These are phyloP conservation scores for Nymphaea thermarum DNA, from an alignment of 164 flowering plant genomes.

Conservation along the genomic window DNA sequence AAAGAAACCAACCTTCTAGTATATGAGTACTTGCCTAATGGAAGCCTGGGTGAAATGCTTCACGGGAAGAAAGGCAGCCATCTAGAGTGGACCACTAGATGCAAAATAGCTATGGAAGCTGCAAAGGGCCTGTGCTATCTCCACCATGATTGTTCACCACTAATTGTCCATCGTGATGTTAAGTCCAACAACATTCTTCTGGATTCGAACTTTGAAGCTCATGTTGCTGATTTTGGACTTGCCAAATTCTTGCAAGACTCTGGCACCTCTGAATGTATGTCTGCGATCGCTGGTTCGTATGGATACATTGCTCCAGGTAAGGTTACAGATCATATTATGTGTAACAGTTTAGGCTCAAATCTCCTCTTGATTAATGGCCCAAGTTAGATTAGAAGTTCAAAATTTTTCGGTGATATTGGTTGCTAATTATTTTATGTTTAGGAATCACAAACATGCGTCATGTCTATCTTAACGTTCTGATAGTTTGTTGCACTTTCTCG, in stretches of 20 bases:
- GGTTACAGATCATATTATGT: not conserved
- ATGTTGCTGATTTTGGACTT: constrained; percentile 93
- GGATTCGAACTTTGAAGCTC: constrained; percentile 75
- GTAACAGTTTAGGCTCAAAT: no score
- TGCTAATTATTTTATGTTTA: no score
- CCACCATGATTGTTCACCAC: constrained; percentile 84
- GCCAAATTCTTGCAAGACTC: constrained; percentile 92
- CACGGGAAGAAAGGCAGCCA: constrained; percentile 95
- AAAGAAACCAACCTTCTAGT: constrained; percentile 86
- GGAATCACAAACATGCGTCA: not conserved
- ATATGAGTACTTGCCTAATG: constrained; percentile 92
- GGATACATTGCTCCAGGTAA: constrained; percentile 96
- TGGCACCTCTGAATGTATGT: constrained; percentile 68
- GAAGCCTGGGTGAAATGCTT: constrained; percentile 86
- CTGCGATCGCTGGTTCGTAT: constrained; percentile 92
- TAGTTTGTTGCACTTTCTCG: not conserved
- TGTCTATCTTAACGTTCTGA: not conserved
- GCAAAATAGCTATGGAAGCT: constrained; percentile 83
- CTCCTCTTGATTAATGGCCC: no score
- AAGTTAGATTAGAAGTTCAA: no score
- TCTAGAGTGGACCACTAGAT: constrained; percentile 80
- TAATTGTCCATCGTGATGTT: constrained; percentile 82
- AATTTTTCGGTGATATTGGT: no score
- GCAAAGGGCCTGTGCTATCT: constrained; percentile 91
- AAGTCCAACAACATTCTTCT: constrained; percentile 89